These are phyloP conservation scores for Anisodus acutangulus DNA, from an alignment of 257 asterid genomes.

Conservation along the genomic window DNA sequence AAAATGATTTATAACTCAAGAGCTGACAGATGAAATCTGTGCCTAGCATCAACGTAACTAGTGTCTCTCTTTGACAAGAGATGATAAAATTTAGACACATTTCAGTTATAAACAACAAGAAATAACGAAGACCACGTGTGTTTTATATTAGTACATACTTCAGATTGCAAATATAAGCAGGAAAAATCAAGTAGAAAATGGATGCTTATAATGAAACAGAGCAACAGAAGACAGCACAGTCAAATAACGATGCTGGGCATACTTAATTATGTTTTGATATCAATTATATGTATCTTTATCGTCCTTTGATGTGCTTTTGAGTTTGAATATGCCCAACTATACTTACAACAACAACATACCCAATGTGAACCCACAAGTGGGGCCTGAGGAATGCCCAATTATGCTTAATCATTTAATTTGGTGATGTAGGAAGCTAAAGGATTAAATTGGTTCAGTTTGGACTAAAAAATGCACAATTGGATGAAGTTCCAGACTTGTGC, in stretches of 20 bases:
- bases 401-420: not conserved
- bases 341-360: too few species aligned
- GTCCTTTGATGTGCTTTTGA: not conserved
- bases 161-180: not conserved
- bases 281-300: not conserved
- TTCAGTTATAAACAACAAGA: not conserved
- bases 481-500: not conserved
- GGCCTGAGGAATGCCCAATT: too few species aligned
- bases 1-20: not conserved
- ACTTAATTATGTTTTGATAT: not conserved
- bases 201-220: not conserved
- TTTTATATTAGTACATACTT: not conserved
- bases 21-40: not conserved
- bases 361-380: too few species aligned
- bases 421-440: slow-evolving; percentile 2
- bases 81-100: too few species aligned
- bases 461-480: not conserved
- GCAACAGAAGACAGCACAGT: not conserved
- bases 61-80: not conserved
- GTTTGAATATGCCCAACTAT: not conserved
- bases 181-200: not conserved
- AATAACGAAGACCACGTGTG: not conserved
- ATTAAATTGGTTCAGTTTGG: not conserved
- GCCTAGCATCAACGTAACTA: not conserved
- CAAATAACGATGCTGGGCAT: not conserved